These are phyloP conservation scores for Chaetomiaceae sp. DNA, from an alignment of 2,329 filamentous ascomycete species.

Conservation along the genomic window DNA sequence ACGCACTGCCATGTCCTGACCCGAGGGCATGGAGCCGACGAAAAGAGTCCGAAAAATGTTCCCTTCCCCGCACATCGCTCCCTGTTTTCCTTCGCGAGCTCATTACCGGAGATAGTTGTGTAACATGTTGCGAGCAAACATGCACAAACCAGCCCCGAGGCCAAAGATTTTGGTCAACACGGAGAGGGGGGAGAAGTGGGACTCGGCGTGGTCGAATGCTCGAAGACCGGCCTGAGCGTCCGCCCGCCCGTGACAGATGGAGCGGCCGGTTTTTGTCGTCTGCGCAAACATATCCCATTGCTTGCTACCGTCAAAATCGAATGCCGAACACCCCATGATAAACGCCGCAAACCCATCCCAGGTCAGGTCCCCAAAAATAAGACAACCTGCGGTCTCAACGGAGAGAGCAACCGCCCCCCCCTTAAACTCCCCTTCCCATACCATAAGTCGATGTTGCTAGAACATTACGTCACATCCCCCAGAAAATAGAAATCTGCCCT, in stretches of 20 bases:
- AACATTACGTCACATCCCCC: constrained; percentile 13
- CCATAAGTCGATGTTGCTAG: no score
- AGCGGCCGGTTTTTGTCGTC: no score
- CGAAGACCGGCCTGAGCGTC: no score
- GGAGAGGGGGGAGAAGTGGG: no score
- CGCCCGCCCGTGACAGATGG: no score
- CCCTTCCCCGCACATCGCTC: background rate
- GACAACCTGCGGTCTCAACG: no score
- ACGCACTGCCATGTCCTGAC: background rate
- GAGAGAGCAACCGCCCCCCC: no score
- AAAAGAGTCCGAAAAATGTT: background rate
- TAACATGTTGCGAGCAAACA: background rate
- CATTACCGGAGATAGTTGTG: background rate
- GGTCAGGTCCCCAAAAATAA: no score
- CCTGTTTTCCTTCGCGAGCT: background rate
- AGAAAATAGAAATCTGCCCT: constrained; percentile 14
- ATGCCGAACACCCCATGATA: background rate
- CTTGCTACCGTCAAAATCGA: background rate
- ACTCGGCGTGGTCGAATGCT: no score
- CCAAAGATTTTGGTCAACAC: no score
- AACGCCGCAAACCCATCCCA: background rate
- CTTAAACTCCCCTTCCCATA: background rate
- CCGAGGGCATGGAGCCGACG: background rate
- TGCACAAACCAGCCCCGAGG: background rate
- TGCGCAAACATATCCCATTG: background rate